These are phyloP conservation scores for Camellia granthamiana DNA, from an alignment of 148 eudicot genomes.

Conservation along the genomic window DNA sequence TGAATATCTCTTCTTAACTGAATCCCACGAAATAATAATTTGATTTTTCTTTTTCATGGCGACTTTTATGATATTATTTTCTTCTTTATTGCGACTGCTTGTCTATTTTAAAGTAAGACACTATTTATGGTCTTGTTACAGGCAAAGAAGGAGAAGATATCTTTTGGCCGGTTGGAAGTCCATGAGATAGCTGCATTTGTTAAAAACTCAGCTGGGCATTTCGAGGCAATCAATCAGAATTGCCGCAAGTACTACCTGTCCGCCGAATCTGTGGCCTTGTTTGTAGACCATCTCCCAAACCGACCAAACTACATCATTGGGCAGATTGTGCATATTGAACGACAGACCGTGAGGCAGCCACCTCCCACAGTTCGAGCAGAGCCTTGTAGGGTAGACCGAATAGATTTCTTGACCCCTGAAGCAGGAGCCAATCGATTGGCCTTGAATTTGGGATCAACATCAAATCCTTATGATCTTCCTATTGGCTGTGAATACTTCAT, in stretches of 20 bases:
- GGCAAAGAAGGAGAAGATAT: slow-evolving; percentile 95
- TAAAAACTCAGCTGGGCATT: slow-evolving; percentile 68
- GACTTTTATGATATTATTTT: neutral
- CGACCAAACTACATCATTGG: slow-evolving; percentile 82
- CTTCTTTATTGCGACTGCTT: neutral
- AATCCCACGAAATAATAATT: neutral
- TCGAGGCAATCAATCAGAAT: slow-evolving; percentile 86
- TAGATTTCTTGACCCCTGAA: slow-evolving; percentile 33
- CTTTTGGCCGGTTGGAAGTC: slow-evolving; percentile 76
- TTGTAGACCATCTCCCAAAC: slow-evolving; percentile 70
- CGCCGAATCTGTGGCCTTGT: slow-evolving; percentile 86
- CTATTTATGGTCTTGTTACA: slow-evolving; percentile 22
- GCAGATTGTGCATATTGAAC: slow-evolving; percentile 90
- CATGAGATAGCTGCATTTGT: slow-evolving; percentile 93
- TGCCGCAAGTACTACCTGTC: slow-evolving; percentile 83
- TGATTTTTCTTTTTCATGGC: neutral
- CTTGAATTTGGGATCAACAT: slow-evolving; percentile 37
- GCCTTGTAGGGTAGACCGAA: slow-evolving; percentile 27
- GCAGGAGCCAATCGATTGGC: slow-evolving; percentile 33
- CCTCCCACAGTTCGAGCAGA: slow-evolving; percentile 27
- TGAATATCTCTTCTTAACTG: neutral
- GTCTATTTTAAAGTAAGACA: neutral
- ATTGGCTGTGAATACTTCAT: slow-evolving; percentile 80
- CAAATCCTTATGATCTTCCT: slow-evolving; percentile 66
- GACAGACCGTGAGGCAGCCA: slow-evolving; percentile 46